Percentiles rank a stretch among this genome's conserved stretches.
Evolutionary conservation across 208 protist species (phyloP).

Genomic region (Crithidia bombi): DNA sequence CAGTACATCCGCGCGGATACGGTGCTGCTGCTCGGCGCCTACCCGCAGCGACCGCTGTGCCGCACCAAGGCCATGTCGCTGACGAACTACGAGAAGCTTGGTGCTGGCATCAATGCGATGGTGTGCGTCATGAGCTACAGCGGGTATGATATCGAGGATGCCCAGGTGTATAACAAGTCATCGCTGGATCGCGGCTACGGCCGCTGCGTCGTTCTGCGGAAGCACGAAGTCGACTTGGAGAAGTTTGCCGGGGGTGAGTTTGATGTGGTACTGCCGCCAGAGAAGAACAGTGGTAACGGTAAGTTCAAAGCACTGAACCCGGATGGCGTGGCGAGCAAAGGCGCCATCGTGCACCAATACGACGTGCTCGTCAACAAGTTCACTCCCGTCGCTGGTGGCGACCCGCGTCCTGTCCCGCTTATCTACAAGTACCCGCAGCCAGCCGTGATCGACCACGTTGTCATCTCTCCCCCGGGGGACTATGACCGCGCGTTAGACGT

Average conservation of each 20-base stretch:
- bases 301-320: conserved; percentile 89
- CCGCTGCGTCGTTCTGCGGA: conserved; percentile 93
- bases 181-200: conserved; percentile 98
- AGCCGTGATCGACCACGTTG: conserved; percentile 95
- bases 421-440: conserved; percentile 94
- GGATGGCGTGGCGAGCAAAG: conserved; percentile 94
- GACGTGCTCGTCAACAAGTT: conserved; percentile 97
- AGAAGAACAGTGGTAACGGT: conserved; percentile 47
- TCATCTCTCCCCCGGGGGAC: conserved; percentile 89
- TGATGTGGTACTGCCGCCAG: conserved; percentile 75
- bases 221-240: conserved; percentile 86
- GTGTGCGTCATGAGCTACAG: conserved; percentile 99
- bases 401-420: conserved; percentile 69
- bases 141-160: conserved; percentile 99
- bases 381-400: conserved; percentile 55
- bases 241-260: conserved; percentile 68
- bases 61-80: conserved; percentile 97
- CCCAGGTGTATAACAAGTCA: conserved; percentile 98
- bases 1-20: conserved; percentile 98
- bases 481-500: conserved; percentile 84
- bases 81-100: conserved; percentile 96
- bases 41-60: conserved; percentile 98
- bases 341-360: conserved; percentile 85
- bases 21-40: conserved; percentile 97
- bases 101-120: conserved; percentile 99